These are phyloP conservation scores for Dothistroma septosporum DNA, from an alignment of 2,329 filamentous ascomycete genomes.

Conservation along the genomic window DNA sequence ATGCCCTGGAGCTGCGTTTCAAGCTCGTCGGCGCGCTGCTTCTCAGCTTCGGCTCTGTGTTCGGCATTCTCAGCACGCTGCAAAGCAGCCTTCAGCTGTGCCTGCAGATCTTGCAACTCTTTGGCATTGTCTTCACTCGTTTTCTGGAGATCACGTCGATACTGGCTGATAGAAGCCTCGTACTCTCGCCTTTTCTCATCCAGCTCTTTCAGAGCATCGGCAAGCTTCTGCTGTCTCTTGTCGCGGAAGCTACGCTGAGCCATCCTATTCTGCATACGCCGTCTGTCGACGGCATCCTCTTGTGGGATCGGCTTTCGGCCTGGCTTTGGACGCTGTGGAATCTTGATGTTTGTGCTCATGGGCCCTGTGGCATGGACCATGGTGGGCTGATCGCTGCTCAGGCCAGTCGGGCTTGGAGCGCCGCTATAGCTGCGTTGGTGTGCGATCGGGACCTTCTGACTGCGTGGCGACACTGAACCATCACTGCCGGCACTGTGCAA, in stretches of 20 bases:
- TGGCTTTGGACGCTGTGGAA: constrained; percentile 54
- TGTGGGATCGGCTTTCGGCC: constrained; percentile 75
- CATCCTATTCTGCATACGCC: constrained; percentile 89
- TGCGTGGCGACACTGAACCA: constrained; percentile 1
- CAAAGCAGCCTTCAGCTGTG: not conserved
- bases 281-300: constrained; percentile 86
- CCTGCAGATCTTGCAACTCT: constrained; percentile 1
- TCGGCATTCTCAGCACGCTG: not conserved
- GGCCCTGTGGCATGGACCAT: constrained; percentile 31
- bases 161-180: constrained; percentile 7
- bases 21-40: constrained; percentile 6
- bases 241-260: constrained; percentile 89
- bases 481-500: constrained; percentile 2
- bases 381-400: constrained; percentile 10
- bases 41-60: not conserved
- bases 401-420: not conserved
- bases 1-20: not conserved
- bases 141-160: constrained; percentile 9
- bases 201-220: constrained; percentile 12
- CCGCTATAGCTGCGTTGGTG: not conserved
- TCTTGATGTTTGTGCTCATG: constrained; percentile 35
- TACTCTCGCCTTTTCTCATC: constrained; percentile 15
- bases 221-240: constrained; percentile 64
- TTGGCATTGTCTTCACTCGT: not conserved
- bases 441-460: not conserved